These are phyloP conservation scores for Mucor saturninus DNA, from an alignment of 371 early-diverging fungal species.

Conservation along the genomic window DNA sequence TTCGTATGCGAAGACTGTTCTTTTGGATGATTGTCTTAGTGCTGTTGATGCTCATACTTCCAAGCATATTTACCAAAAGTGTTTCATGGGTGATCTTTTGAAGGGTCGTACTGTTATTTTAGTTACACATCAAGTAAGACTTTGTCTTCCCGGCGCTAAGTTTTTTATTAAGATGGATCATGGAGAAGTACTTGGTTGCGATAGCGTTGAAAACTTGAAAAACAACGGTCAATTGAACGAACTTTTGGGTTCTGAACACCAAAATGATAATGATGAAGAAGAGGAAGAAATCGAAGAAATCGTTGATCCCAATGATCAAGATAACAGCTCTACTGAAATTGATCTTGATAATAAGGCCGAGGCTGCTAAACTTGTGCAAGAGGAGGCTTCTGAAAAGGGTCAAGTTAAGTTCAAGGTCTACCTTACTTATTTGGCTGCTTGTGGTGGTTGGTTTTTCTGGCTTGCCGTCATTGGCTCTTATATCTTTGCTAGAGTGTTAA, in stretches of 20 bases:
- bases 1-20: conserved; percentile 69
- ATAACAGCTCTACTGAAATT: conserved; percentile 1
- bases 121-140: conserved; percentile 84
- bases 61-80: conserved; percentile 72
- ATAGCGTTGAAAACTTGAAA: conserved; percentile 22
- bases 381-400: conserved; percentile 54
- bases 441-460: conserved; percentile 70
- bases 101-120: conserved; percentile 79
- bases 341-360: conserved; percentile 34
- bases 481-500: conserved; percentile 49
- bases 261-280: not conserved
- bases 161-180: conserved; percentile 73
- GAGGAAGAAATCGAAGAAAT: conserved; percentile 24
- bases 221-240: conserved; percentile 15
- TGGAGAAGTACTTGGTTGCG: conserved; percentile 60
- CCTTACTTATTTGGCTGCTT: conserved; percentile 62
- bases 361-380: conserved; percentile 49
- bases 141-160: conserved; percentile 73
- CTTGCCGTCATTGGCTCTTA: conserved; percentile 46
- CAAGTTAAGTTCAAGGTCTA: conserved; percentile 66
- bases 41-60: conserved; percentile 90
- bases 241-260: conserved; percentile 19
- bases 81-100: conserved; percentile 72
- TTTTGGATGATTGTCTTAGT: conserved; percentile 82
- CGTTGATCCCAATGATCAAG: conserved; percentile 52